A percentile compares a stretch with the other conserved stretches of the same genome.
These are phyloP conservation scores for Fusarium buxicola DNA, from an alignment of 2,329 filamentous ascomycete genomes.

Conservation along the genomic window DNA sequence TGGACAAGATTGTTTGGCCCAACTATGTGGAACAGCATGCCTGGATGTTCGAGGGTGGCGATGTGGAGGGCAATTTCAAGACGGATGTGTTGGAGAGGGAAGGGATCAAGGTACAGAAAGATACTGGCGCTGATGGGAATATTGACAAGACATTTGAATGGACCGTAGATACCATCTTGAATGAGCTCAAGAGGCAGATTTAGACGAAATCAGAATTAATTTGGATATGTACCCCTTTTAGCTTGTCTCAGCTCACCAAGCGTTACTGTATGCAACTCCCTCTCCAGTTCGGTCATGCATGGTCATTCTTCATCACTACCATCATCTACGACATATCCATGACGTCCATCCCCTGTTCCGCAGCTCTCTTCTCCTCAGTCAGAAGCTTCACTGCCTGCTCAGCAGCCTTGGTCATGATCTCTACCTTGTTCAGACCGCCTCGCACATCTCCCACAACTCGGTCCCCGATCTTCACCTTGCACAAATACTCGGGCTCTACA, in stretches of 20 bases:
- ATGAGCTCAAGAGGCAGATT: constrained; percentile 52
- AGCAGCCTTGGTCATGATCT: constrained; percentile 68
- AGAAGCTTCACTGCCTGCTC: constrained; percentile 59
- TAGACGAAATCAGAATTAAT: constrained; percentile 6
- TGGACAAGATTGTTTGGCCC: constrained; percentile 95
- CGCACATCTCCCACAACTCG: constrained; percentile 58
- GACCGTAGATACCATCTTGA: constrained; percentile 73
- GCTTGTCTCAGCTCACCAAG: not conserved
- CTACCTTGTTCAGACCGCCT: constrained; percentile 61
- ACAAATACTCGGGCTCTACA: constrained; percentile 51
- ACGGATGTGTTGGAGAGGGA: constrained; percentile 57
- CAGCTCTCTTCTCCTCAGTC: constrained; percentile 35
- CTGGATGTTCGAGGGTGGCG: constrained; percentile 79
- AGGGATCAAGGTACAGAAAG: constrained; percentile 62
- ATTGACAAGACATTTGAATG: constrained; percentile 74
- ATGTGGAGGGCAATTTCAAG: constrained; percentile 71
- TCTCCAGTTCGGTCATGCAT: not conserved
- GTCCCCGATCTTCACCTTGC: constrained; percentile 62
- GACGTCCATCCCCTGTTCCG: not conserved
- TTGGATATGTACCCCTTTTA: not conserved
- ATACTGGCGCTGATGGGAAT: constrained; percentile 61
- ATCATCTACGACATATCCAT: constrained; percentile 14
- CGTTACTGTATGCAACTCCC: not conserved
- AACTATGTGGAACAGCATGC: constrained; percentile 86
- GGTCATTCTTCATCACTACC: not conserved